Conservation (phyloP, 2,329 filamentous ascomycete species). For the Penicillium sp. region DNA sequence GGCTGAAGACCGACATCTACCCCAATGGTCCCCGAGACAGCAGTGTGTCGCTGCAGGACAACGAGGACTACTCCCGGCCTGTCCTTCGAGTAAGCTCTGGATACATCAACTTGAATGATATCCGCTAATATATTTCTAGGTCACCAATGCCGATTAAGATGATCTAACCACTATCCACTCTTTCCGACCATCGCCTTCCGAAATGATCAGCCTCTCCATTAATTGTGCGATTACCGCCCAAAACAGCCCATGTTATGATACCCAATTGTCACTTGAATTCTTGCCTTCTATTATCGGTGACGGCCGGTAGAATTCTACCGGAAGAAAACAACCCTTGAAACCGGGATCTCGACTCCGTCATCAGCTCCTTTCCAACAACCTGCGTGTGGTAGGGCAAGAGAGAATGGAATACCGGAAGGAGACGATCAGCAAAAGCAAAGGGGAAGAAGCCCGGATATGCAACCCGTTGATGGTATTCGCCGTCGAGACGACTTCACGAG, state of each 20-base stretch:
- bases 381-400: slow-evolving; percentile 1
- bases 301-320: slow-evolving; percentile 1
- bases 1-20: slow-evolving; percentile 44
- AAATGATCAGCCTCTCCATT: slow-evolving; percentile 21
- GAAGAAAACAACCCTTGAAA: not conserved
- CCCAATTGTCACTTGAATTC: slow-evolving; percentile 32
- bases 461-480: slow-evolving; percentile 6
- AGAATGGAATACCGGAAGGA: slow-evolving; percentile 6
- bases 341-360: not conserved
- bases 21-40: slow-evolving; percentile 40
- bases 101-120: not conserved
- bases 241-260: slow-evolving; percentile 38
- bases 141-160: slow-evolving; percentile 35
- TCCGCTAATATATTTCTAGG: slow-evolving; percentile 23
- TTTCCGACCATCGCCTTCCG: slow-evolving; percentile 8
- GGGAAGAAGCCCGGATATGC: slow-evolving; percentile 1
- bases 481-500: slow-evolving; percentile 13
- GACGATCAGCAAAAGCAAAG: slow-evolving; percentile 2
- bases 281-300: slow-evolving; percentile 19
- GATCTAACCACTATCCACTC: slow-evolving; percentile 6
- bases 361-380: not conserved
- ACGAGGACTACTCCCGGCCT: slow-evolving; percentile 46
- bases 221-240: slow-evolving; percentile 27
- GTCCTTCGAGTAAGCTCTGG: slow-evolving; percentile 39
- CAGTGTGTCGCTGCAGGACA: slow-evolving; percentile 45